phyloP scores from a whole-genome alignment of 177 flowering plant genomes.

The Vitis hybrid region DNA sequence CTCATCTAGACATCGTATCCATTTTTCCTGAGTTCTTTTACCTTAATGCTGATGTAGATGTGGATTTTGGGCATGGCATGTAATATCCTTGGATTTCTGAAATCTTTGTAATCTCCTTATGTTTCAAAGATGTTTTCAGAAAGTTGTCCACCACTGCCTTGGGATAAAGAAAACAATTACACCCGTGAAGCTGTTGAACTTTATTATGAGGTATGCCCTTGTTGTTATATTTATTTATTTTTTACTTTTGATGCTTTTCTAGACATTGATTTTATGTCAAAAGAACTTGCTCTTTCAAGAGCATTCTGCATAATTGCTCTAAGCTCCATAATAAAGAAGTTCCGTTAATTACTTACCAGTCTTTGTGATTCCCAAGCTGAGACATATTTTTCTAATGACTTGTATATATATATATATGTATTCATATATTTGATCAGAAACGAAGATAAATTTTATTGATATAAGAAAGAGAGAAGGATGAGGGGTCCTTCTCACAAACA shows the following conservation, averaged over 20 bases:
- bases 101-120: constrained; percentile 49
- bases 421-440: no score
- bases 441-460: no score
- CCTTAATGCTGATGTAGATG: neutral
- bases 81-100: neutral
- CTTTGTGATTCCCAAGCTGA: neutral
- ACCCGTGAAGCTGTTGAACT: constrained; percentile 76
- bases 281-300: neutral
- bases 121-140: constrained; percentile 90
- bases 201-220: constrained; percentile 71
- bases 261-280: neutral
- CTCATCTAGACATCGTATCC: constrained; percentile 95
- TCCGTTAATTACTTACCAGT: neutral
- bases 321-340: neutral
- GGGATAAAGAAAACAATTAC: constrained; percentile 76
- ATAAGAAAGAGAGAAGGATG: no score
- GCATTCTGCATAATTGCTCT: neutral
- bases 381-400: neutral
- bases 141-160: constrained; percentile 65
- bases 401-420: neutral
- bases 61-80: neutral
- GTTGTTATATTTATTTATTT: neutral
- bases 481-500: no score
- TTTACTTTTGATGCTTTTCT: neutral
- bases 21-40: constrained; percentile 13